A percentile compares a stretch with the other conserved stretches of the same genome.
These are phyloP conservation scores for Torrubiella hemipterigena DNA, from an alignment of 2,329 filamentous ascomycete genomes.

Conservation along the genomic window DNA sequence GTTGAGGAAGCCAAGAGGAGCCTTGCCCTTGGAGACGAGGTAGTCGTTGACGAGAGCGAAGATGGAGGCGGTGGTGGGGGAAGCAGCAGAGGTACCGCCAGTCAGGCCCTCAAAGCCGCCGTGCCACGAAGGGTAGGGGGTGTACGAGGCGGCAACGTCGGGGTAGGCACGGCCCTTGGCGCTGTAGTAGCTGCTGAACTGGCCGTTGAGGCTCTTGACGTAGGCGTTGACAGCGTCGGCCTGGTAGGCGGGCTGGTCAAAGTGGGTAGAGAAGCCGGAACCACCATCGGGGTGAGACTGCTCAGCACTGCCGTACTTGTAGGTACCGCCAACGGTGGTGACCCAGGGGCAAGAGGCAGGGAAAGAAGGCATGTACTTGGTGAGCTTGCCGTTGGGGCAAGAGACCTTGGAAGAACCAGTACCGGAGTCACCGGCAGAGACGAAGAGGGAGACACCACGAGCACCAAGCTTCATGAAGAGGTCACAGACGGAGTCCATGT, in stretches of 20 bases:
- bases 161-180: slow-evolving; percentile 5
- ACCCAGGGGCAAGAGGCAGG: slow-evolving; percentile 6
- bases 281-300: slow-evolving; percentile 2
- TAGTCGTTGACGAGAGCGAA: slow-evolving; percentile 31
- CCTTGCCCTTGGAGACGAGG: slow-evolving; percentile 19
- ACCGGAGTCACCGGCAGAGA: slow-evolving; percentile 4
- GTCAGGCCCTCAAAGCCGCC: background rate
- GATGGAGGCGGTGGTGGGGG: slow-evolving; percentile 27
- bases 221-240: slow-evolving; percentile 2
- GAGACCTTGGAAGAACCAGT: slow-evolving; percentile 1
- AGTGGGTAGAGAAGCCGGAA: slow-evolving; percentile 6
- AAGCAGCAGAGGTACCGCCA: slow-evolving; percentile 19
- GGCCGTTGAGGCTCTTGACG: background rate
- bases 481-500: slow-evolving; percentile 4
- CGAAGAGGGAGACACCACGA: slow-evolving; percentile 4
- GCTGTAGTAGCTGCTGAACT: slow-evolving; percentile 1
- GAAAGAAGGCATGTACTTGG: slow-evolving; percentile 2
- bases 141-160: slow-evolving; percentile 3
- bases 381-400: slow-evolving; percentile 2
- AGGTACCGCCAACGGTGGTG: slow-evolving; percentile 4
- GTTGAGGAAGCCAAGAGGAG: slow-evolving; percentile 32
- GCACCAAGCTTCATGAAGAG: slow-evolving; percentile 6
- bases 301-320: slow-evolving; percentile 4
- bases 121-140: slow-evolving; percentile 1
- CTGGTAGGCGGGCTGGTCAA: slow-evolving; percentile 4